Percentiles rank a stretch among this genome's conserved stretches.
These are phyloP conservation scores for Colletotrichum chrysophilum DNA, from an alignment of 2,329 filamentous ascomycete species.

Conservation along the genomic window DNA sequence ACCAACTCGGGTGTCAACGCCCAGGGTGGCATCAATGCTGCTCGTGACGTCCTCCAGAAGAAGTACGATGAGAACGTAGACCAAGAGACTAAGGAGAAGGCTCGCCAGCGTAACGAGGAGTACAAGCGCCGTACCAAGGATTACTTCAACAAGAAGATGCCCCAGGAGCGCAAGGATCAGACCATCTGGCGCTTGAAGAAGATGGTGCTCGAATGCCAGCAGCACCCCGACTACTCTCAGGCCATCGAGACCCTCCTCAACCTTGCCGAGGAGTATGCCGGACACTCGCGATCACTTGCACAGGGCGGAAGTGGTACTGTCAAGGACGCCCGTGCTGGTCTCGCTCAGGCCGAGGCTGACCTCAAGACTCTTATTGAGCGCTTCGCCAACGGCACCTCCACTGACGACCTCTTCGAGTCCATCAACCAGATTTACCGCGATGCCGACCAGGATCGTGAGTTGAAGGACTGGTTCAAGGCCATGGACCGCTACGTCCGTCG, in stretches of 20 bases:
- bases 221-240: slow-evolving; percentile 89
- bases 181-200: slow-evolving; percentile 92
- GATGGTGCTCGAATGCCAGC: slow-evolving; percentile 96
- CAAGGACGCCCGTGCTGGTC: slow-evolving; percentile 72
- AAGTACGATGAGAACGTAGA: slow-evolving; percentile 67
- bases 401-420: slow-evolving; percentile 83
- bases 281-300: slow-evolving; percentile 71
- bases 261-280: slow-evolving; percentile 84
- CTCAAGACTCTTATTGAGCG: slow-evolving; percentile 90
- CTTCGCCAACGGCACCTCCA: slow-evolving; percentile 93
- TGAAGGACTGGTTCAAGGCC: slow-evolving; percentile 87
- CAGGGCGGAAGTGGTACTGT: slow-evolving; percentile 71
- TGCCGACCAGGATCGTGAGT: slow-evolving; percentile 84
- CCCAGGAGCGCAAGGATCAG: slow-evolving; percentile 90
- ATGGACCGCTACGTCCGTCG: slow-evolving; percentile 80
- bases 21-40: slow-evolving; percentile 49
- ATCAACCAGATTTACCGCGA: slow-evolving; percentile 87
- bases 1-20: slow-evolving; percentile 56
- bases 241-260: slow-evolving; percentile 88
- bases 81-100: slow-evolving; percentile 64
- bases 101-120: slow-evolving; percentile 47
- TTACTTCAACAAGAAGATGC: slow-evolving; percentile 87
- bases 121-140: slow-evolving; percentile 62
- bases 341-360: slow-evolving; percentile 78
- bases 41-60: slow-evolving; percentile 52